phyloP scores from a whole-genome alignment of 2,329 filamentous ascomycete species.

The Aaosphaeria pasadenensis region DNA sequence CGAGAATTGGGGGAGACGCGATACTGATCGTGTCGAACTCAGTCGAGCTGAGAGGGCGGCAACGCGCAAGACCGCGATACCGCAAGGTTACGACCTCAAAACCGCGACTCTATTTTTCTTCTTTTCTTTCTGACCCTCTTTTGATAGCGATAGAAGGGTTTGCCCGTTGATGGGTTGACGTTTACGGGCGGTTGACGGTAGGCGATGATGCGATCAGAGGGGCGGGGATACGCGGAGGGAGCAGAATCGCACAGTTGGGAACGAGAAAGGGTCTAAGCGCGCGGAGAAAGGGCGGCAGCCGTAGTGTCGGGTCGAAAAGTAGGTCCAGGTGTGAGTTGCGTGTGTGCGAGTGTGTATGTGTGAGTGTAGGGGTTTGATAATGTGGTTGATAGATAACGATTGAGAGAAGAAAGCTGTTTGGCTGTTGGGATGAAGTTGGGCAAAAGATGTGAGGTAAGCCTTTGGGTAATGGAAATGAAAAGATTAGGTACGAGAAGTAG shows the following conservation, averaged over 20 bases:
- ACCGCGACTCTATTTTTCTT: too few relatives aligned
- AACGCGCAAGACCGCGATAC: neutral
- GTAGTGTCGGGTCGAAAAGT: conserved; percentile 30
- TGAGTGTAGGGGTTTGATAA: conserved; percentile 41
- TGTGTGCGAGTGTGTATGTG: conserved; percentile 12
- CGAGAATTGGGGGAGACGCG: too few relatives aligned
- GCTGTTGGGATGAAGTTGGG: conserved; percentile 34
- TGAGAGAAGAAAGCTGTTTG: conserved; percentile 11
- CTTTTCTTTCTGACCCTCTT: too few relatives aligned
- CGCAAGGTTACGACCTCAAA: neutral
- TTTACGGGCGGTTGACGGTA: conserved; percentile 2
- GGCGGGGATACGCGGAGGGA: neutral
- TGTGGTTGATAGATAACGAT: conserved; percentile 40
- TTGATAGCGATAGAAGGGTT: too few relatives aligned
- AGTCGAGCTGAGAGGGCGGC: neutral
- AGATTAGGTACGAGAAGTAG: too few relatives aligned
- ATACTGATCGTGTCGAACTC: too few relatives aligned
- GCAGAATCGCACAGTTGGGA: neutral
- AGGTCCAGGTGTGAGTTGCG: neutral
- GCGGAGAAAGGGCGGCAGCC: conserved; percentile 26
- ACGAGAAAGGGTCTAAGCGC: conserved; percentile 30
- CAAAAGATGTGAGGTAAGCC: conserved; percentile 46
- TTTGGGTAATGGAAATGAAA: conserved; percentile 47
- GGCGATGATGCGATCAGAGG: conserved; percentile 5
- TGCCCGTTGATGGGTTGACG: conserved; percentile 7